Evolutionary conservation across 495 filamentous ascomycete genomes (phyloP).

Genomic region (Beverwykella pulmonaria): DNA sequence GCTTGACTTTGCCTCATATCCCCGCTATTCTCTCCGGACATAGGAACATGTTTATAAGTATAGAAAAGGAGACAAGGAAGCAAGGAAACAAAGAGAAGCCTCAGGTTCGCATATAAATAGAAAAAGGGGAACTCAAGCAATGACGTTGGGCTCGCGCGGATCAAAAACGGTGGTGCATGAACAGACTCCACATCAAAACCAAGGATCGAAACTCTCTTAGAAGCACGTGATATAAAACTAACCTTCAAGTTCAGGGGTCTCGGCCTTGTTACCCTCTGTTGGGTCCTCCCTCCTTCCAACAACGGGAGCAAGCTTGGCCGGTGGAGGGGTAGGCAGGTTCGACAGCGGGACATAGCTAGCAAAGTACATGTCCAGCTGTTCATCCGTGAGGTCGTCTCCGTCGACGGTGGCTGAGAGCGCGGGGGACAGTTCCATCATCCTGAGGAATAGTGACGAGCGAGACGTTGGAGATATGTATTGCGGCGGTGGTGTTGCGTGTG

Average conservation of each 20-base stretch:
- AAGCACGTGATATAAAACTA: conserved; percentile 18
- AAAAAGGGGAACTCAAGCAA: not conserved
- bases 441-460: no score
- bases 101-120: not conserved
- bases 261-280: not conserved
- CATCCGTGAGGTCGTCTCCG: conserved; percentile 47
- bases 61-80: not conserved
- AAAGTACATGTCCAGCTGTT: conserved; percentile 54
- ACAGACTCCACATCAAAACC: not conserved
- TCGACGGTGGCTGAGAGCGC: conserved; percentile 33
- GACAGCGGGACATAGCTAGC: conserved; percentile 62
- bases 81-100: not conserved
- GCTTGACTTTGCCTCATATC: no score
- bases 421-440: no score
- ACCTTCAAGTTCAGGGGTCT: conserved; percentile 31
- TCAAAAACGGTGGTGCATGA: not conserved
- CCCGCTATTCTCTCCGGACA: no score
- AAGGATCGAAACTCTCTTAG: not conserved
- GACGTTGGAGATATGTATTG: not conserved
- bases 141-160: not conserved
- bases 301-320: not conserved
- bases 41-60: no score
- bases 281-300: not conserved
- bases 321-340: conserved; percentile 60
- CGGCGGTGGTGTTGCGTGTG: not conserved